These are phyloP conservation scores for Stemphylium beticola DNA, from an alignment of 2,329 filamentous ascomycete species.

Conservation along the genomic window DNA sequence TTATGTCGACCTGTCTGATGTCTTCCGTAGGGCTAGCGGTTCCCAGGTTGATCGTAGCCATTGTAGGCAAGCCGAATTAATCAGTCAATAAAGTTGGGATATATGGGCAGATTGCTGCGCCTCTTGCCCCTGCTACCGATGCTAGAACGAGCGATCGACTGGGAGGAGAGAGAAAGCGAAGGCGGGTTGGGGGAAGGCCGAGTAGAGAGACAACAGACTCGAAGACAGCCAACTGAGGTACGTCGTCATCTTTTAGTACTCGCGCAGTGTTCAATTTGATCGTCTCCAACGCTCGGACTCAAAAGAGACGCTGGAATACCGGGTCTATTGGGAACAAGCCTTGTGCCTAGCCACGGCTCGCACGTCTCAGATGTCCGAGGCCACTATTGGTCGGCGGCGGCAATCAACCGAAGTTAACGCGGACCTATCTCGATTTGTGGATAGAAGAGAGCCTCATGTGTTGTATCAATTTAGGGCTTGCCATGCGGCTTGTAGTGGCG, in stretches of 20 bases:
- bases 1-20: conserved; percentile 38
- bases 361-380: conserved; percentile 35
- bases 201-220: conserved; percentile 19
- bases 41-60: conserved; percentile 40
- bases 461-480: conserved; percentile 40
- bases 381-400: conserved; percentile 41
- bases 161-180: background rate
- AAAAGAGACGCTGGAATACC: conserved; percentile 42
- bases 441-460: conserved; percentile 31
- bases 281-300: conserved; percentile 39
- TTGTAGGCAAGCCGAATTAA: conserved; percentile 33
- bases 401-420: conserved; percentile 43
- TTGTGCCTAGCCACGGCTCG: conserved; percentile 45
- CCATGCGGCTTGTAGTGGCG: conserved; percentile 37
- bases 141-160: conserved; percentile 8
- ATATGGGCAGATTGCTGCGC: conserved; percentile 35
- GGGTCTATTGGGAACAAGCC: conserved; percentile 46
- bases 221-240: conserved; percentile 30
- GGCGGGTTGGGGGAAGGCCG: conserved; percentile 18
- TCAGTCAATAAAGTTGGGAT: conserved; percentile 26
- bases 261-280: conserved; percentile 23
- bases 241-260: conserved; percentile 49
- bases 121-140: conserved; percentile 30
- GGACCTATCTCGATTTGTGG: conserved; percentile 30
- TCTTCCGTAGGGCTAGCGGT: conserved; percentile 37